Evolutionary conservation across 768 basidiomycete genomes (phyloP), one percentile per base, ranked within the genome.

Genomic region (Chalciporus piperatus): DNA sequence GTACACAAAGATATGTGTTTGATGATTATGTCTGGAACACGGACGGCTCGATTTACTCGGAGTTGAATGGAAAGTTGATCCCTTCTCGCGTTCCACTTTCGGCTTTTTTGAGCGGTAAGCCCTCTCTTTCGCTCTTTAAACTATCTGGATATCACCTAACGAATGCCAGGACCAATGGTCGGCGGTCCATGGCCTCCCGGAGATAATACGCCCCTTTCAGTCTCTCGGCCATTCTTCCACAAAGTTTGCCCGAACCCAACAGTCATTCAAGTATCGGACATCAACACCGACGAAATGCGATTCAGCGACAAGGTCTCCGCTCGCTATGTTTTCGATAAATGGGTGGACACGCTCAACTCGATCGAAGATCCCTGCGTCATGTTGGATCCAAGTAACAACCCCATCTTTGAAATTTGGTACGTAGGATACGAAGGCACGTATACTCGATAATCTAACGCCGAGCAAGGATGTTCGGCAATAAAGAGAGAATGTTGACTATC

Each of bases 11-110:
- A 6, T 72, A 69, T 30, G 76, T 77, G 14, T 76, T 77, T 49
- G 65, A 74, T 37, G 71, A 78, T 49, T 77, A 75, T 48, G 61
- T 70, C 19, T 77, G 75, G 76, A 70, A 70, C 10, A 47, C 58
- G 12, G 59, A 71, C 35, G 59, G 69, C 2, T 65, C 69, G 17
- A 59, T 59, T 8, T 77, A 72, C 56, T 63, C 74, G 6, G 62
- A 66, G 13, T 75, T 63, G 49, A 64, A 71, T 46, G 71, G 67
- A 11, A 68, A 70, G 19, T 47, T 58, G 14, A 72, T 73, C 13
- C 74, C 76, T 28, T 73, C 74, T 0, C 70, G 66, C 11, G 69
- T 72, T 30, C 77, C 76, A 3, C 56, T 78, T n/a, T 69, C 72
- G 11, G 72, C 72, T 4, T 51, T 77, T 0, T 48, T 76, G 10